Evolutionary conservation across 129 eudicot genomes (phyloP).

Genomic region (Pulicaria dysenterica): DNA sequence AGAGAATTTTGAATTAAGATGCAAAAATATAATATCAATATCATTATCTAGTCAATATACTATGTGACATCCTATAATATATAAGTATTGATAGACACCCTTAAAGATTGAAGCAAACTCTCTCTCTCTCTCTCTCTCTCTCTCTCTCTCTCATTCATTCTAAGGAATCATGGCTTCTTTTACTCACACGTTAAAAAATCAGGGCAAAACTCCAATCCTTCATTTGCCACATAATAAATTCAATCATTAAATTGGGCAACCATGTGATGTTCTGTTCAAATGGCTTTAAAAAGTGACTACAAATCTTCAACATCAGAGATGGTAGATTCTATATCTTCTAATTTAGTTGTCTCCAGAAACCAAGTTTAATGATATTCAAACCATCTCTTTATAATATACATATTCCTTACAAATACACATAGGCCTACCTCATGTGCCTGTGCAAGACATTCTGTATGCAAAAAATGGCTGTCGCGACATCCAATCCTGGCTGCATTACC

Average conservation of each 20-base stretch:
- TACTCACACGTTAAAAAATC: no score
- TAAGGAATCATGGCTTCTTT: no score
- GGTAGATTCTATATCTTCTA: conserved; percentile 9
- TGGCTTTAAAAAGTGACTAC: conserved; percentile 14
- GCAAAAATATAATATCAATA: no score
- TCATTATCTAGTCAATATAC: no score
- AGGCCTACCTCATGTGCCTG: conserved; percentile 6
- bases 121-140: no score
- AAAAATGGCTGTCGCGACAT: background rate
- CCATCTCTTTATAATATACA: background rate
- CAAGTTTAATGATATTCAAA: conserved; percentile 4
- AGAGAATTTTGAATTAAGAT: no score
- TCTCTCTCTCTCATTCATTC: no score
- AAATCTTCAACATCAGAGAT: conserved; percentile 1
- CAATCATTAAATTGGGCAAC: background rate
- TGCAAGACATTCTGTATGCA: conserved; percentile 5
- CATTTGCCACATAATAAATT: background rate
- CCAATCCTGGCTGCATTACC: background rate
- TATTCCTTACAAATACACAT: background rate
- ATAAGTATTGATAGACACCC: no score
- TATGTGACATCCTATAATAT: no score
- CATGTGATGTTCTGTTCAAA: conserved; percentile 8
- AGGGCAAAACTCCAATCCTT: no score
- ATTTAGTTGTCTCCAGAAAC: background rate
- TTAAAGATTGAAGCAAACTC: no score